phyloP scores from a whole-genome alignment of 352 stramenopile genomes.

The Phytophthora palmivora region DNA sequence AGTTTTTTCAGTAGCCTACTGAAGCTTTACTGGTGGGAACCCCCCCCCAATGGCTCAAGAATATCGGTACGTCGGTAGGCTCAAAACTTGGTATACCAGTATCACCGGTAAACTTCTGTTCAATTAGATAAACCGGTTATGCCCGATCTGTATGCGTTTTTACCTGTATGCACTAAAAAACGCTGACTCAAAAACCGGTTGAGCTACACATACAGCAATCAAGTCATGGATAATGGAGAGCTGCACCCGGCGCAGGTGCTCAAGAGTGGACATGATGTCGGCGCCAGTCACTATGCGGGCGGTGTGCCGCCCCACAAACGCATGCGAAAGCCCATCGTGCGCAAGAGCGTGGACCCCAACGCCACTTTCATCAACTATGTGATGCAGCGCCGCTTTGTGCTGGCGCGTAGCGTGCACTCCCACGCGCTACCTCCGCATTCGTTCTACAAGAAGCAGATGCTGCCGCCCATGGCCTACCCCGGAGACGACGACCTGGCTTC shows the following conservation, averaged over 20 bases:
- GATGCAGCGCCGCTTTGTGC: constrained; percentile 75
- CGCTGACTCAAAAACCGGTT: too few relatives aligned
- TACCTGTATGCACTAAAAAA: too few relatives aligned
- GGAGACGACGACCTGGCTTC: constrained; percentile 74
- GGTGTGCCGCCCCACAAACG: constrained; percentile 80
- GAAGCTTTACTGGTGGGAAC: too few relatives aligned
- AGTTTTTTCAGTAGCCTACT: too few relatives aligned
- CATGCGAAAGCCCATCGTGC: constrained; percentile 88
- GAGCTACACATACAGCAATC: too few relatives aligned
- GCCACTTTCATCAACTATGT: constrained; percentile 87
- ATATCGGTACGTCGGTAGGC: too few relatives aligned
- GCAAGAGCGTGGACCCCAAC: constrained; percentile 89
- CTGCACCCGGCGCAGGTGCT: constrained; percentile 82
- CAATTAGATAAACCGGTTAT: too few relatives aligned
- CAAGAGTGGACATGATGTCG: constrained; percentile 79
- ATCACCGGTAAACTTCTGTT: too few relatives aligned
- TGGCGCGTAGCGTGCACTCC: constrained; percentile 52
- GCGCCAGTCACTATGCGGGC: constrained; percentile 68
- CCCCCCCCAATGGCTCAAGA: too few relatives aligned
- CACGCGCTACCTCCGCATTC: constrained; percentile 77
- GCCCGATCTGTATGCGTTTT: too few relatives aligned
- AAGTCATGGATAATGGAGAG: too few relatives aligned
- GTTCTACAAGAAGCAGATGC: constrained; percentile 87
- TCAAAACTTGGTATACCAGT: too few relatives aligned
- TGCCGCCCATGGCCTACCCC: constrained; percentile 71